These are phyloP conservation scores for Ceratobasidium sp. DNA, from an alignment of 1,284 basidiomycete species.

Conservation along the genomic window DNA sequence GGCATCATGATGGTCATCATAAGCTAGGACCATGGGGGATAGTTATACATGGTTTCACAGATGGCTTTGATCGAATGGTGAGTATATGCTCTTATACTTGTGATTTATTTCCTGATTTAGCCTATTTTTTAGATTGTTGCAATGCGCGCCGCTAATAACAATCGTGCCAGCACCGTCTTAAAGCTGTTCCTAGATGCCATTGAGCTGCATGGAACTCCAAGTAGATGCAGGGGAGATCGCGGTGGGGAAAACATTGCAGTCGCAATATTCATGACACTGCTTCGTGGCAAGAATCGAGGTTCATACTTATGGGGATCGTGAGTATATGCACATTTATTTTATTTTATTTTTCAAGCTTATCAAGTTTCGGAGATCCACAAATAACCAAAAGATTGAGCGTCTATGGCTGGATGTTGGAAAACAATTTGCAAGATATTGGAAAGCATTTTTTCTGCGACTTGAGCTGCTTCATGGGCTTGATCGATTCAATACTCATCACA, in stretches of 20 bases:
- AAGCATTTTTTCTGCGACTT: constrained; percentile 54
- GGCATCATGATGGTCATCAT: constrained; percentile 47
- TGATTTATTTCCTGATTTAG: background rate
- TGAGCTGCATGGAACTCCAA: constrained; percentile 44
- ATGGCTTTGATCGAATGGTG: constrained; percentile 44
- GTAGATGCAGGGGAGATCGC: constrained; percentile 44
- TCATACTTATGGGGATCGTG: constrained; percentile 47
- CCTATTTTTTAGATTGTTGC: constrained; percentile 7
- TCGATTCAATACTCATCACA: constrained; percentile 47
- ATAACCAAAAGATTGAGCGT: constrained; percentile 48
- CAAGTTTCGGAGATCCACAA: constrained; percentile 8
- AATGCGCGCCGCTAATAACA: constrained; percentile 53
- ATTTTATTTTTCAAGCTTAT: too few relatives aligned
- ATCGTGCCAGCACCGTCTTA: constrained; percentile 53
- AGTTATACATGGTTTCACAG: constrained; percentile 46
- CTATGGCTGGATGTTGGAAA: constrained; percentile 55
- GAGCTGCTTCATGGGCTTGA: constrained; percentile 52
- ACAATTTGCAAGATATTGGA: constrained; percentile 53
- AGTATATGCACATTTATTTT: constrained; percentile 39
- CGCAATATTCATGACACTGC: constrained; percentile 42
- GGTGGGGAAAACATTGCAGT: constrained; percentile 46
- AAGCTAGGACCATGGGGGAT: constrained; percentile 46
- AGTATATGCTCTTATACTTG: constrained; percentile 9
- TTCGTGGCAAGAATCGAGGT: constrained; percentile 38
- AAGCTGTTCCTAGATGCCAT: constrained; percentile 47